Conservation (phyloP, 306 rosid genomes). For the Acmispon strigosus region DNA sequence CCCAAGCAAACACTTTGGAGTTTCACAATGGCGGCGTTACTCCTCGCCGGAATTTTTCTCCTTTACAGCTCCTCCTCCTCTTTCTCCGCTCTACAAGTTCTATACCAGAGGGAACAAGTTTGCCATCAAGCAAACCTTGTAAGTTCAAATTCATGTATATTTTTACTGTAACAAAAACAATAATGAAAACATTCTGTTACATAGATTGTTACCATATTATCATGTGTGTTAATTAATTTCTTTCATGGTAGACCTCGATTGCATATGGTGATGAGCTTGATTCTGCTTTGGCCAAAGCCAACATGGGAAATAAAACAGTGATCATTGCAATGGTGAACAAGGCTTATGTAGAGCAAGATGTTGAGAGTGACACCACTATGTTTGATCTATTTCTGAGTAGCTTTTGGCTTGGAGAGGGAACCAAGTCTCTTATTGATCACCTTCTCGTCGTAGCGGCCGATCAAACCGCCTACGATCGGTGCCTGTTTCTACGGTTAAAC, state of each 20-base stretch:
- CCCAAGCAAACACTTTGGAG: constrained; percentile 12
- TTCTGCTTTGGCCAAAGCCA: constrained; percentile 37
- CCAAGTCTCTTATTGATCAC: constrained; percentile 37
- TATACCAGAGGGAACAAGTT: background rate
- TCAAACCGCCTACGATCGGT: constrained; percentile 55
- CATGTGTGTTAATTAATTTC: too few relatives aligned
- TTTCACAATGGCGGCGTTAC: constrained; percentile 4
- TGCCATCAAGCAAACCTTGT: background rate
- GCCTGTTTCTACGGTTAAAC: constrained; percentile 40
- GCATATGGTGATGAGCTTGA: constrained; percentile 38
- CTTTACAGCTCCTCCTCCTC: background rate
- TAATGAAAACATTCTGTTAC: too few relatives aligned
- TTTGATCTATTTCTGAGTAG: constrained; percentile 64
- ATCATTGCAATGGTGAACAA: constrained; percentile 53
- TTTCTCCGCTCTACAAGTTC: background rate
- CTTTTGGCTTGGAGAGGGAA: constrained; percentile 70
- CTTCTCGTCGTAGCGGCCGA: constrained; percentile 63
- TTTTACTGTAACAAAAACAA: too few relatives aligned
- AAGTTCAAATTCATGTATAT: too few relatives aligned
- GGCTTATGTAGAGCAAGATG: constrained; percentile 61
- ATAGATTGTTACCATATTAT: too few relatives aligned
- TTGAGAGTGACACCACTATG: constrained; percentile 40
- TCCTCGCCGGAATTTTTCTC: background rate
- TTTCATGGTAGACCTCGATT: background rate
- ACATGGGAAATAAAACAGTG: constrained; percentile 57